Conservation (phyloP, 2,329 filamentous ascomycete species). For the Hyphodiscus sp. region DNA sequence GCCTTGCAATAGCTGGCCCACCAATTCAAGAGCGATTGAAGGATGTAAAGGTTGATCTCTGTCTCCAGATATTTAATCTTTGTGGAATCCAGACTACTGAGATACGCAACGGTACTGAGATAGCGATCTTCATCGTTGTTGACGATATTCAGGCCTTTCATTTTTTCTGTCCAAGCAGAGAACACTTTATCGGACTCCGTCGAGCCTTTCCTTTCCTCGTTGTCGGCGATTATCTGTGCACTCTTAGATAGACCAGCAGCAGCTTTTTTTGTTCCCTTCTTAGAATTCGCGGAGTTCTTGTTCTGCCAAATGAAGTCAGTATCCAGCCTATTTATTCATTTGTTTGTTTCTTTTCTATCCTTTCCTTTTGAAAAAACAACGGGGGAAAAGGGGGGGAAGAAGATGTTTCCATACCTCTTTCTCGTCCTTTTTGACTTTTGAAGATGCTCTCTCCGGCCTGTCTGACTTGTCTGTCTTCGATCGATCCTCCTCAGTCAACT, state of each 20-base stretch:
- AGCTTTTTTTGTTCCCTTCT: slow-evolving; percentile 33
- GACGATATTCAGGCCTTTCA: slow-evolving; percentile 25
- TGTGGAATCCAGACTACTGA: slow-evolving; percentile 25
- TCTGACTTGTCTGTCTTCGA: slow-evolving; percentile 2
- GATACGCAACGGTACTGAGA: slow-evolving; percentile 23
- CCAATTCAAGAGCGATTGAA: slow-evolving; percentile 41
- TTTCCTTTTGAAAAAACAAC: too few species aligned
- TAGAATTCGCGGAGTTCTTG: slow-evolving; percentile 8
- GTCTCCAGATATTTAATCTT: slow-evolving; percentile 26
- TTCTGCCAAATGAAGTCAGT: slow-evolving; percentile 3
- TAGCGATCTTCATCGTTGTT: slow-evolving; percentile 27
- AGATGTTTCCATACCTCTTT: slow-evolving; percentile 4
- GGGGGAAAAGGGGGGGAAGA: too few species aligned
- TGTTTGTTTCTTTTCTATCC: too few species aligned
- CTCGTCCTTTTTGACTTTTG: slow-evolving; percentile 23
- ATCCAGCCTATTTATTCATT: too few species aligned
- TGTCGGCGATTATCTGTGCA: slow-evolving; percentile 30
- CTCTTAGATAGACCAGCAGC: slow-evolving; percentile 32
- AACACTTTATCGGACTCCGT: slow-evolving; percentile 28
- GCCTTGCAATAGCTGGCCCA: slow-evolving; percentile 38
- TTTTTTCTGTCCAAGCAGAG: slow-evolving; percentile 25
- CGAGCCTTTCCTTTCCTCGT: slow-evolving; percentile 26
- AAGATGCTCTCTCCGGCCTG: slow-evolving; percentile 6
- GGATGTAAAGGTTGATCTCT: slow-evolving; percentile 38
- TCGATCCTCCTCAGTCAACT: slow-evolving; percentile 18